Conservation (phyloP, 73 alveolate species). For the Symbiodinium pilosum region DNA sequence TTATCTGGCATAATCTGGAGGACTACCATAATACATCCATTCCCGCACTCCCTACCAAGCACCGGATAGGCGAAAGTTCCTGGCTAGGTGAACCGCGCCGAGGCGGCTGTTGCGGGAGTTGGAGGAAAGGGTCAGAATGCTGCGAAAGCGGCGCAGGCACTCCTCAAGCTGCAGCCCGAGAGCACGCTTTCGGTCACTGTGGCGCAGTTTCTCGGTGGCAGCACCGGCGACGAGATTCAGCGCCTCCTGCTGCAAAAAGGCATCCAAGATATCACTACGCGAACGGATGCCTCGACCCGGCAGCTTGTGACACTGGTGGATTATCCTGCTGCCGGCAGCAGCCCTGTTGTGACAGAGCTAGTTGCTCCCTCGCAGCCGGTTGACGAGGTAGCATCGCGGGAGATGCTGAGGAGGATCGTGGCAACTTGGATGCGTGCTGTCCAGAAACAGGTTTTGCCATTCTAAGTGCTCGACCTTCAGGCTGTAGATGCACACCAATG, state of each 20-base stretch:
- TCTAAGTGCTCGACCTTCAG: no score
- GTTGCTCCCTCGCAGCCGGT: conserved; percentile 55
- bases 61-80: no score
- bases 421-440: conserved; percentile 15
- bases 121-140: conserved; percentile 92
- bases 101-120: conserved; percentile 32
- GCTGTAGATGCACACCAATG: no score
- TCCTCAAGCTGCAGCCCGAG: not conserved
- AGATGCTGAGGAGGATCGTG: not conserved
- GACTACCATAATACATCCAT: no score
- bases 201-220: conserved; percentile 78
- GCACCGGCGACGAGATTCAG: conserved; percentile 55
- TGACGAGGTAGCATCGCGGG: conserved; percentile 26
- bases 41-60: no score
- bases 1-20: no score
- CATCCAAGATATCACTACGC: conserved; percentile 31
- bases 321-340: not conserved
- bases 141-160: conserved; percentile 45
- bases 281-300: conserved; percentile 37
- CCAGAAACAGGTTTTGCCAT: no score
- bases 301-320: conserved; percentile 64
- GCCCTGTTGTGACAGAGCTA: conserved; percentile 57
- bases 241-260: conserved; percentile 55
- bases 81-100: conserved; percentile 85
- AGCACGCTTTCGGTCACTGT: conserved; percentile 22